Base-by-base conservation (phyloP, 2,329 filamentous ascomycete genomes). In the Xylariaceae sp. region DNA sequence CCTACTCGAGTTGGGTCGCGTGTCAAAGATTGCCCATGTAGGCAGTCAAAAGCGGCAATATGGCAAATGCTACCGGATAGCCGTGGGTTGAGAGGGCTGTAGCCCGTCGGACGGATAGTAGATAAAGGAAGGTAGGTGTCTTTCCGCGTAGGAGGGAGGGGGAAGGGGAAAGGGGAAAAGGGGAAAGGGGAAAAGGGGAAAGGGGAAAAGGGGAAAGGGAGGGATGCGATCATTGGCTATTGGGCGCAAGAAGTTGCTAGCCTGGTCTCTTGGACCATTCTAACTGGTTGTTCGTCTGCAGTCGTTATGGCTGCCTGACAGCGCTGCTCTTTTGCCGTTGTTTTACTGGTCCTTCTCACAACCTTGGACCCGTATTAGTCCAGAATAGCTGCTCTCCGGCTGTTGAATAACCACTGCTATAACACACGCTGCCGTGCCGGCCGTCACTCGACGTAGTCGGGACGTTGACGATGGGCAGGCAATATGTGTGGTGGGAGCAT, bases 61-160 rank as follows among this genome's bases (percentile, higher is more conserved):
- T 47, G 51, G 48, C 48, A 51, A 51, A 40, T 30, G 34, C 49
- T 42, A 47, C 36, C 48, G 40, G 40, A 46, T 36, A 34, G 15
- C 40, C 13, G 22, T 34, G 46, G 15, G 32, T 39, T 44, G 46
- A 46, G 21, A 34, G 16, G 4, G 40, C 15, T 49, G 42, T 32
- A 39, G 13, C 13, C 32, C 32, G 10, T 34, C 32, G 32, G 32
- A 34, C 13, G 32, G 32, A 34, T 34, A 18, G 36, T 18, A 37
- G 30, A 18, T 37, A 37, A 34, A 34, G 32, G 32, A 37, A 37
- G 36, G 36, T 37, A 37, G 36, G n/a, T 37, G 15, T 7, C 16
- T 37, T 37, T 10, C 32, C 10, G 32, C 13, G 9, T 34, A 12
- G 13, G 9, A 10, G 32, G 13, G 32, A 34, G 32, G 13, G 13